Conservation (phyloP, 108 stramenopile genomes). For the Asterionellopsis glacialis region DNA sequence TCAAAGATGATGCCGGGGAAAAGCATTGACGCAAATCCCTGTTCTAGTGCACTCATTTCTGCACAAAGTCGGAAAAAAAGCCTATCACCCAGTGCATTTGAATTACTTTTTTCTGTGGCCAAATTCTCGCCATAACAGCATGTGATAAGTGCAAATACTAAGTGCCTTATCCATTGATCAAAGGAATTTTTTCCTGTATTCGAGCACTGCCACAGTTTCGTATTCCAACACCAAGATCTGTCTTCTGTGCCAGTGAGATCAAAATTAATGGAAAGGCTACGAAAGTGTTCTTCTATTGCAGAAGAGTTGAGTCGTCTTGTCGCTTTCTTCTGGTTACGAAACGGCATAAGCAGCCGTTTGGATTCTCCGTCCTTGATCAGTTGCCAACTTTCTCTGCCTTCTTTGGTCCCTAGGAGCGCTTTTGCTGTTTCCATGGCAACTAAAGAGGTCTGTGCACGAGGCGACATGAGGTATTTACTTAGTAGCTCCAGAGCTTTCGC, state of each 20-base stretch:
- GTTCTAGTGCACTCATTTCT: constrained; percentile 47
- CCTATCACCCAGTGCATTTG: constrained; percentile 14
- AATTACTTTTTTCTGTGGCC: constrained; percentile 11
- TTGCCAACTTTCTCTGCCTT: constrained; percentile 34
- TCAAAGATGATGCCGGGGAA: constrained; percentile 60
- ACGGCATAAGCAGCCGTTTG: not conserved
- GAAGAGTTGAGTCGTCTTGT: not conserved
- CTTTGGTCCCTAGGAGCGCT: constrained; percentile 32
- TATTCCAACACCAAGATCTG: constrained; percentile 66
- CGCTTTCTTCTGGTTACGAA: not conserved
- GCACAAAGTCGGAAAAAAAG: constrained; percentile 51
- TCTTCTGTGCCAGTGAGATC: constrained; percentile 7
- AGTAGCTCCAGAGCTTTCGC: constrained; percentile 18
- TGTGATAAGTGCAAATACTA: constrained; percentile 55
- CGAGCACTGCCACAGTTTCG: constrained; percentile 39
- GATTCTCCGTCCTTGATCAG: constrained; percentile 15
- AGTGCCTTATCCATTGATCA: constrained; percentile 57
- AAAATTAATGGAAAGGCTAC: not conserved
- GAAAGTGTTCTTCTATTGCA: not conserved
- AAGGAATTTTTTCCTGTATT: constrained; percentile 11
- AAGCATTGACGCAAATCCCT: constrained; percentile 45
- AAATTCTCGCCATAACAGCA: constrained; percentile 35
- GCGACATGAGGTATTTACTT: constrained; percentile 34
- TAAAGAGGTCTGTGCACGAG: constrained; percentile 31
- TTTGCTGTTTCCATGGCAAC: constrained; percentile 51